Conservation (phyloP, 1,139 yeast species). For the Williopsis jadinii region DNA sequence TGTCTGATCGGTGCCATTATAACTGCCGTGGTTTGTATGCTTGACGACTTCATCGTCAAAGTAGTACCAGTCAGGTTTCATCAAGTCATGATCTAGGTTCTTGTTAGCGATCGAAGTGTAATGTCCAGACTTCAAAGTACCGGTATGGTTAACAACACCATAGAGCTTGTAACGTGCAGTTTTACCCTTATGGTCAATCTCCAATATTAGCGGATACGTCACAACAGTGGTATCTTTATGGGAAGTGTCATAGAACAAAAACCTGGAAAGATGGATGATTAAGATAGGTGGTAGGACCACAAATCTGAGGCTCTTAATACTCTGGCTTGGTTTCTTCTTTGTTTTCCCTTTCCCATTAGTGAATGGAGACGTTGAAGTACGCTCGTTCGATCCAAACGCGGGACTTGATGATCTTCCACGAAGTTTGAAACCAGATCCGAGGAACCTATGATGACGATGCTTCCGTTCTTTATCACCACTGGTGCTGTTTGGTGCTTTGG, state of each 20-base stretch:
- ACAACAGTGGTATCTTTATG: constrained; percentile 49
- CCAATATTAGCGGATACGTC: constrained; percentile 48
- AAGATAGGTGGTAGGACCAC: constrained; percentile 58
- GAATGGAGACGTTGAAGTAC: neutral
- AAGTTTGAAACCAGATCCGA: constrained; percentile 15
- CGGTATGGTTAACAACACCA: constrained; percentile 65
- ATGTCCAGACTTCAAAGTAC: constrained; percentile 67
- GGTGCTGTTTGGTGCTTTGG: constrained; percentile 1
- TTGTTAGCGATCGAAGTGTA: constrained; percentile 64
- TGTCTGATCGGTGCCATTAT: constrained; percentile 32
- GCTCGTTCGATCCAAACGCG: constrained; percentile 5
- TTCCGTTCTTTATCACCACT: constrained; percentile 13
- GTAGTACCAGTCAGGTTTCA: constrained; percentile 51
- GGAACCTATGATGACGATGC: constrained; percentile 15
- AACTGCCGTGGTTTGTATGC: constrained; percentile 41
- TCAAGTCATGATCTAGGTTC: constrained; percentile 26
- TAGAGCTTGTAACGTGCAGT: constrained; percentile 43
- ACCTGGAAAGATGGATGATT: constrained; percentile 58
- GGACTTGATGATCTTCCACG: constrained; percentile 22
- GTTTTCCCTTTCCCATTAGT: constrained; percentile 1
- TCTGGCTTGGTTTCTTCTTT: constrained; percentile 12
- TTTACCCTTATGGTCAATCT: constrained; percentile 36
- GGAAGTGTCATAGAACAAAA: constrained; percentile 46
- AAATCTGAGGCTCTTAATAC: constrained; percentile 53
- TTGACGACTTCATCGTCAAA: constrained; percentile 66